Evolutionary conservation across 2,329 filamentous ascomycete genomes (phyloP).

Genomic region (Coleophoma crateriformis): DNA sequence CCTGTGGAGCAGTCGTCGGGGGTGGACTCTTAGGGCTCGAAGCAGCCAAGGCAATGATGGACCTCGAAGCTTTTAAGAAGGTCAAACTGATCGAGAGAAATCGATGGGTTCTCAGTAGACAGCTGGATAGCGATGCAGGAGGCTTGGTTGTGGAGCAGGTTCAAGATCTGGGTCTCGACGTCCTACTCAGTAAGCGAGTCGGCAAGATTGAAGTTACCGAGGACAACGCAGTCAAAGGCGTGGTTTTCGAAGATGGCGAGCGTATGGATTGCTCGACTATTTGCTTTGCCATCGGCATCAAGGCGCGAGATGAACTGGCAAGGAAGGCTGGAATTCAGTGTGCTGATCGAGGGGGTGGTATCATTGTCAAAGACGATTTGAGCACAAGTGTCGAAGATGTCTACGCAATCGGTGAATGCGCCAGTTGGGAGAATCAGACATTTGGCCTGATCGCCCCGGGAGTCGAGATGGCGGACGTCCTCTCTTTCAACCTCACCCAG

Average conservation of each 20-base stretch:
- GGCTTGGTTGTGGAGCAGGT: constrained; percentile 80
- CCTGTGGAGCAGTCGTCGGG: constrained; percentile 71
- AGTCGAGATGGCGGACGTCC: constrained; percentile 87
- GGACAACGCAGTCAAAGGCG: constrained; percentile 63
- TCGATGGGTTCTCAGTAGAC: constrained; percentile 74
- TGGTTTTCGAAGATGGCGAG: constrained; percentile 78
- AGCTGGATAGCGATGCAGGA: constrained; percentile 78
- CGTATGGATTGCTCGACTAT: constrained; percentile 72
- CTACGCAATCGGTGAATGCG: constrained; percentile 88
- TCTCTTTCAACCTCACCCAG: constrained; percentile 86
- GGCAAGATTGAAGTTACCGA: constrained; percentile 64
- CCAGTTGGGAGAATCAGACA: constrained; percentile 81
- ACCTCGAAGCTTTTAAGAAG: constrained; percentile 66
- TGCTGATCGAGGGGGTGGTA: constrained; percentile 68
- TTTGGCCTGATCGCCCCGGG: constrained; percentile 87
- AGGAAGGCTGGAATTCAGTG: constrained; percentile 64
- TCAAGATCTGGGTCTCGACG: constrained; percentile 69
- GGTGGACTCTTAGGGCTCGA: constrained; percentile 82
- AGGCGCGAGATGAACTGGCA: constrained; percentile 73
- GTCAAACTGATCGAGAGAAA: constrained; percentile 81
- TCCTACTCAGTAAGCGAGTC: constrained; percentile 72
- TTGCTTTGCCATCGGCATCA: constrained; percentile 87
- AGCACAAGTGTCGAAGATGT: constrained; percentile 67
- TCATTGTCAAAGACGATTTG: constrained; percentile 63
- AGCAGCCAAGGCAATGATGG: constrained; percentile 88